Evolutionary conservation across 2,329 filamentous ascomycete genomes (phyloP).

Genomic region (Aciculosporium take): DNA sequence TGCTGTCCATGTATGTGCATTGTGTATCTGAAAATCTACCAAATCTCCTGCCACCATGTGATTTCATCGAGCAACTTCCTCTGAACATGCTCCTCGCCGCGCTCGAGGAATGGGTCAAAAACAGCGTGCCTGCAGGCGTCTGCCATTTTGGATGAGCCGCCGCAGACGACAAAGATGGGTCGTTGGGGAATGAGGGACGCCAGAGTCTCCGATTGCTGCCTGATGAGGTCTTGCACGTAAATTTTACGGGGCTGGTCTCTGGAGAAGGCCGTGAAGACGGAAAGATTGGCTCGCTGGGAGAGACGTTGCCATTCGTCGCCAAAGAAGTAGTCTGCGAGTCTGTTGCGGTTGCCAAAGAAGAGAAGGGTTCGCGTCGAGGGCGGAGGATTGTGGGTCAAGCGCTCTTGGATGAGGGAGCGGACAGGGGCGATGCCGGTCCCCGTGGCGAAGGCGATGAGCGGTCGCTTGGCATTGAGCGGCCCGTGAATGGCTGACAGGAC

Average conservation of each 20-base stretch:
- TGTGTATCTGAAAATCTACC: constrained; percentile 26
- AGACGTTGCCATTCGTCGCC: constrained; percentile 51
- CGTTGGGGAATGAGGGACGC: constrained; percentile 20
- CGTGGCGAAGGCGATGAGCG: constrained; percentile 66
- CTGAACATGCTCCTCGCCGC: constrained; percentile 23
- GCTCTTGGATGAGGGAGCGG: constrained; percentile 65
- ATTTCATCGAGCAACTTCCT: constrained; percentile 22
- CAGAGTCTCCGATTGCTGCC: constrained; percentile 23
- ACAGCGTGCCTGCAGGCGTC: constrained; percentile 38
- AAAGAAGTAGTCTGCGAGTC: constrained; percentile 68
- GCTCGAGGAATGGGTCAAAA: constrained; percentile 31
- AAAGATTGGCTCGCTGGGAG: constrained; percentile 10
- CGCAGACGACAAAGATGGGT: constrained; percentile 39
- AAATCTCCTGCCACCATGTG: constrained; percentile 45
- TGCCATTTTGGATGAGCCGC: constrained; percentile 45
- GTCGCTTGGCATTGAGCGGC: constrained; percentile 25
- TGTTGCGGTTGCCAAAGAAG: constrained; percentile 75
- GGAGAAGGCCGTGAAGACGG: constrained; percentile 33
- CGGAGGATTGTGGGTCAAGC: constrained; percentile 21
- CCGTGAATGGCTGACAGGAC: constrained; percentile 28
- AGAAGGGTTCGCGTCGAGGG: constrained; percentile 35
- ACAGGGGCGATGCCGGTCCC: constrained; percentile 82
- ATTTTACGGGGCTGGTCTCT: constrained; percentile 33
- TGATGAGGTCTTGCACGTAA: constrained; percentile 42
- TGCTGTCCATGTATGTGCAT: not conserved